These are phyloP conservation scores for Pythium scleroteichum DNA, from an alignment of 352 stramenopile species.

Conservation along the genomic window DNA sequence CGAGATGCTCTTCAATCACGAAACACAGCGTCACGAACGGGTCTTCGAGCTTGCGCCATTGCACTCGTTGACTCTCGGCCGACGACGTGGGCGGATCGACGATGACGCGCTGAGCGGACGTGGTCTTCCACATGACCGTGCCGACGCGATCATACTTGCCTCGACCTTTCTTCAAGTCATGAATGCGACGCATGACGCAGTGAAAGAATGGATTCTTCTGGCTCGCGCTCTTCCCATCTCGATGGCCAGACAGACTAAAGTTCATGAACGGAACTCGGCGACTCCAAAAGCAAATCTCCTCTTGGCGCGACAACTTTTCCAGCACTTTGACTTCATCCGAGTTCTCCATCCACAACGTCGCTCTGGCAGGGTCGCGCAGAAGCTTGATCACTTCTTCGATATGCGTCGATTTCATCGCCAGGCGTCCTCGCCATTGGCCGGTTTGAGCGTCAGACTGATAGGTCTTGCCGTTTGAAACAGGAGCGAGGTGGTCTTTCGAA, in stretches of 20 bases:
- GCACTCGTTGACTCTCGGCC: conserved; percentile 1
- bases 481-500: conserved; percentile 1
- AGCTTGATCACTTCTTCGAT: conserved; percentile 21
- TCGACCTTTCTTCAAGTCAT: conserved; percentile 21
- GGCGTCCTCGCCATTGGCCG: conserved; percentile 29
- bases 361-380: conserved; percentile 29
- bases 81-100: conserved; percentile 9
- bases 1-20: conserved; percentile 29
- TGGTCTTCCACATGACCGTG: conserved; percentile 46
- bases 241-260: conserved; percentile 25
- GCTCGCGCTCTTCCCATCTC: conserved; percentile 1
- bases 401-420: conserved; percentile 27
- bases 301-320: conserved; percentile 29
- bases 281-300: conserved; percentile 46
- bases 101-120: conserved; percentile 29
- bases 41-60: conserved; percentile 40
- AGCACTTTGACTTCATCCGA: conserved; percentile 30
- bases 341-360: conserved; percentile 22
- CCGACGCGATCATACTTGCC: conserved; percentile 12
- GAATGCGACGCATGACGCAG: conserved; percentile 34
- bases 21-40: conserved; percentile 35
- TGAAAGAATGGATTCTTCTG: conserved; percentile 30
- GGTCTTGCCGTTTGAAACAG: conserved; percentile 1
- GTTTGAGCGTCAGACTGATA: conserved; percentile 26
- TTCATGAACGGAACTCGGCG: conserved; percentile 37